phyloP scores from a whole-genome alignment of 169 alveolate genomes.

The Eimeria praecox region DNA sequence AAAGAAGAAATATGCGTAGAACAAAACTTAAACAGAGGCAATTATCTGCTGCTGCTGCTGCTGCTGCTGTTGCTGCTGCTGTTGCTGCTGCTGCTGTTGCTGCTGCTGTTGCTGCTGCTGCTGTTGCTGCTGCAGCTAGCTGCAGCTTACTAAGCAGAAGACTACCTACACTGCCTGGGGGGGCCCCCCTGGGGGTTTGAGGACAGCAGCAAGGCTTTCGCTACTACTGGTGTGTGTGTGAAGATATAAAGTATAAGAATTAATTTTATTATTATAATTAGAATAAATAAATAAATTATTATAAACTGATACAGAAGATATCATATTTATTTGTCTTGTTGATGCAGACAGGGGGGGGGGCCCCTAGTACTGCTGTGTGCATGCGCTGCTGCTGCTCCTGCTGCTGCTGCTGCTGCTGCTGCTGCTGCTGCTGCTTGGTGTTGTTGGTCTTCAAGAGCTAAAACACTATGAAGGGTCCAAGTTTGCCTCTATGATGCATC shows the following conservation, averaged over 20 bases:
- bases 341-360: neutral
- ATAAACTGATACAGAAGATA: neutral
- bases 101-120: neutral
- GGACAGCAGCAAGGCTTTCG: neutral
- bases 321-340: neutral
- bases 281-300: neutral
- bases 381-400: slow-evolving; percentile 18
- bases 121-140: neutral
- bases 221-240: neutral
- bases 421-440: neutral
- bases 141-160: neutral
- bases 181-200: neutral
- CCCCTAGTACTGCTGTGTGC: neutral
- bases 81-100: too few species aligned
- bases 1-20: neutral
- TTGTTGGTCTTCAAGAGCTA: neutral
- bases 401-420: neutral
- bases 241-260: neutral
- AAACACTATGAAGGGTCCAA: neutral
- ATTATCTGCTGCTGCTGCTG: neutral
- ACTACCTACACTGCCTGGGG: neutral
- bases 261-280: neutral
- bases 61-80: neutral
- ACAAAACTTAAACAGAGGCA: neutral
- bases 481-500: slow-evolving; percentile 24